Percentiles rank a stretch among this genome's conserved stretches.
Evolutionary conservation across 768 basidiomycete species (phyloP).

Genomic region (Serendipita sp.): DNA sequence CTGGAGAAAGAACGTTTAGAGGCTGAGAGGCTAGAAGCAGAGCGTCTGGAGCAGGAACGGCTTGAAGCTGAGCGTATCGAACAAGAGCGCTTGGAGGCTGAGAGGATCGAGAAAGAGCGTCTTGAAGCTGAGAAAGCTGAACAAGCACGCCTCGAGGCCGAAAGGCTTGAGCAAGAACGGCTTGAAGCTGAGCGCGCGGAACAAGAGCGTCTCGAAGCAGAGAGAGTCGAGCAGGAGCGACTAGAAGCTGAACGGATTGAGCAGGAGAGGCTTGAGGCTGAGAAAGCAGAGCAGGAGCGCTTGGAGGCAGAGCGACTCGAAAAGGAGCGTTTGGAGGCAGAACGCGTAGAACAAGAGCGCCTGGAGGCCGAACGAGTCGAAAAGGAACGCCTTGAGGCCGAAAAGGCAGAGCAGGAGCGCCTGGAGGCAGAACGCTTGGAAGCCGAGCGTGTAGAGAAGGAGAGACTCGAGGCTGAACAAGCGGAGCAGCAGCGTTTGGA

Average conservation of each 20-base stretch:
- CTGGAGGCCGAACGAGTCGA: not conserved
- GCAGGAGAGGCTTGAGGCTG: not conserved
- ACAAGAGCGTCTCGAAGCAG: not conserved
- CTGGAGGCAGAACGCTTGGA: not conserved
- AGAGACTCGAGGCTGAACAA: conserved; percentile 1
- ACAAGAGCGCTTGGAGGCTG: conserved; percentile 2
- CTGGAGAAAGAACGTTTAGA: not conserved
- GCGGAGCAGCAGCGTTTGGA: not conserved
- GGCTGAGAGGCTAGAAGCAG: not conserved
- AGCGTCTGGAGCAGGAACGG: not conserved
- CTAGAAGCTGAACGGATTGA: not conserved
- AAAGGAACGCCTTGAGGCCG: conserved; percentile 3
- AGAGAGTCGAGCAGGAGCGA: not conserved
- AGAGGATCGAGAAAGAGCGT: not conserved
- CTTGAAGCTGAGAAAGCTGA: not conserved
- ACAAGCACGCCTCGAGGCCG: not conserved
- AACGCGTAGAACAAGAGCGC: not conserved
- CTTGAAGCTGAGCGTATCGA: not conserved
- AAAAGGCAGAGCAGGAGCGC: not conserved
- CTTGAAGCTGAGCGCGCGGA: not conserved
- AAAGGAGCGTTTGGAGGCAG: not conserved
- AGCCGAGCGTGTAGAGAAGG: not conserved
- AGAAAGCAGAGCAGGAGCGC: not conserved
- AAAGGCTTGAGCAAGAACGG: not conserved
- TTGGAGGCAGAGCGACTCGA: not conserved